phyloP scores from a whole-genome alignment of 306 rosid species.

The Corylus americana region DNA sequence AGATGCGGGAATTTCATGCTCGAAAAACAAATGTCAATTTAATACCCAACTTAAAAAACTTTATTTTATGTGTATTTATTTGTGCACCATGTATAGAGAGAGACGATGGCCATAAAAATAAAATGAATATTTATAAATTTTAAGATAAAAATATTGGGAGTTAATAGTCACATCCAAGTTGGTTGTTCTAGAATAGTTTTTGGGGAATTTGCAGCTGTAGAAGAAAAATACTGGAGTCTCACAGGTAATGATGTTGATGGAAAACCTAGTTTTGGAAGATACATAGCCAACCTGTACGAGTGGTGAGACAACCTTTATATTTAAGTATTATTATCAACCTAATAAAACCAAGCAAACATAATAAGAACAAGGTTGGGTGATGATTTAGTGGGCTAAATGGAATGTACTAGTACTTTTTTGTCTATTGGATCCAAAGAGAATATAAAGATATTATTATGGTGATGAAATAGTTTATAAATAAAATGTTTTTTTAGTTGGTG shows the following conservation, averaged over 20 bases:
- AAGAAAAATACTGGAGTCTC: background rate
- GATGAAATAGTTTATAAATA: too few relatives aligned
- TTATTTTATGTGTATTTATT: too few relatives aligned
- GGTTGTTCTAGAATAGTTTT: background rate
- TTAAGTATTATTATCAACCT: background rate
- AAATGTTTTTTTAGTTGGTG: too few relatives aligned
- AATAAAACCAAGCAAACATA: conserved; percentile 2
- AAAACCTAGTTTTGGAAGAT: conserved; percentile 7
- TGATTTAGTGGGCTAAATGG: background rate
- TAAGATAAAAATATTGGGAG: background rate
- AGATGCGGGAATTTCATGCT: too few relatives aligned
- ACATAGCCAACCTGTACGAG: background rate
- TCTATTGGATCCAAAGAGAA: too few relatives aligned
- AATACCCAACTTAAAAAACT: too few relatives aligned
- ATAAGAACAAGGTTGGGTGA: background rate
- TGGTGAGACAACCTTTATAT: conserved; percentile 17
- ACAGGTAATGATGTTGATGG: conserved; percentile 12
- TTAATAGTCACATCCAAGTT: background rate
- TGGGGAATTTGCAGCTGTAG: background rate
- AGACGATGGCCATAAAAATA: background rate
- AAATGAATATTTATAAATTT: background rate
- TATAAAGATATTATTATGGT: too few relatives aligned
- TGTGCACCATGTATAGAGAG: too few relatives aligned
- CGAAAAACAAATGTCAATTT: too few relatives aligned
- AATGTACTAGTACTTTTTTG: background rate